These are phyloP conservation scores for Candida lessepsii DNA, from an alignment of 805 yeast species.

Conservation along the genomic window DNA sequence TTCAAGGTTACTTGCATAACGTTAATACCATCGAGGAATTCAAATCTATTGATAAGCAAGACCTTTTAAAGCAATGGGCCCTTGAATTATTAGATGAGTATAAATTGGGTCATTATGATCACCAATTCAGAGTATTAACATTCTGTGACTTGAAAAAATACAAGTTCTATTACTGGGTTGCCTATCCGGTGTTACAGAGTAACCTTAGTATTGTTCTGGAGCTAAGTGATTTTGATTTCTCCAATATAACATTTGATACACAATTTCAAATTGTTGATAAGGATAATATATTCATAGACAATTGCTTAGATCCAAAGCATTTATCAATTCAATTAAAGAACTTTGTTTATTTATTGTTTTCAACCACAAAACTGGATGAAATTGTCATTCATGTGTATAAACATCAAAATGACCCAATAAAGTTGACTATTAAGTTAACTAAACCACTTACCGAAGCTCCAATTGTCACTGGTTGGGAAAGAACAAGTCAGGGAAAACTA, in stretches of 20 bases:
- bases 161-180: conserved; percentile 86
- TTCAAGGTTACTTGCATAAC: conserved; percentile 47
- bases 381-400: conserved; percentile 28
- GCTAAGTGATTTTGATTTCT: conserved; percentile 1
- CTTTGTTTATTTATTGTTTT: conserved; percentile 48
- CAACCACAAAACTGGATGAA: conserved; percentile 17
- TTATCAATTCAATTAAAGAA: conserved; percentile 62
- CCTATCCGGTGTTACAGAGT: conserved; percentile 58
- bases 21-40: conserved; percentile 87
- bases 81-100: conserved; percentile 19
- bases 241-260: conserved; percentile 36
- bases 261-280: conserved; percentile 12
- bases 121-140: conserved; percentile 44
- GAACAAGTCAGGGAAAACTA: conserved; percentile 67
- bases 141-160: conserved; percentile 90
- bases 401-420: conserved; percentile 17
- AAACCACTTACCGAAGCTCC: conserved; percentile 2
- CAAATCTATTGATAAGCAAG: conserved; percentile 62
- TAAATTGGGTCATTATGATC: conserved; percentile 31
- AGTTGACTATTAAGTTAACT: conserved; percentile 18
- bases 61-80: conserved; percentile 48
- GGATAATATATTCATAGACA: conserved; percentile 32
- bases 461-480: conserved; percentile 85
- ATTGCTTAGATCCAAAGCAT: conserved; percentile 23
- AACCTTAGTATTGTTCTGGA: conserved; percentile 3